These are phyloP conservation scores for Neoascochyta sp. DNA, from an alignment of 2,329 filamentous ascomycete species.

Conservation along the genomic window DNA sequence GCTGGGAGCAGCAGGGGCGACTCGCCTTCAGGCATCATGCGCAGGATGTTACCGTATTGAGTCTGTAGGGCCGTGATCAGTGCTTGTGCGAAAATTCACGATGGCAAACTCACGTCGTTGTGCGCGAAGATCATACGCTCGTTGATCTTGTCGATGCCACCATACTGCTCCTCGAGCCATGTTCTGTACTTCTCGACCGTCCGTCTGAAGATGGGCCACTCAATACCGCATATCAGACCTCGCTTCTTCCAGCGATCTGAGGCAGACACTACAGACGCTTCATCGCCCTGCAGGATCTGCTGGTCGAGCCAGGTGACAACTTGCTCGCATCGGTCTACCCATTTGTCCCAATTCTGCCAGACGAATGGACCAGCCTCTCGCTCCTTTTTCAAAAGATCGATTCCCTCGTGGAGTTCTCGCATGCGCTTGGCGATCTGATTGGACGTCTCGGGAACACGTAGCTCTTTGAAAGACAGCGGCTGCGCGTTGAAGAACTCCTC, in stretches of 20 bases:
- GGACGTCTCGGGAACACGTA: conserved; percentile 78
- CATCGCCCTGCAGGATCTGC: conserved; percentile 49
- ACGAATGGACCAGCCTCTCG: conserved; percentile 74
- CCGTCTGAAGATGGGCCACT: conserved; percentile 74
- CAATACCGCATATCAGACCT: conserved; percentile 77
- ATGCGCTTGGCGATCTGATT: conserved; percentile 96
- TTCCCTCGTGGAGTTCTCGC: conserved; percentile 90
- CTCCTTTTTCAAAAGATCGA: conserved; percentile 79
- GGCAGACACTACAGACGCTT: conserved; percentile 36
- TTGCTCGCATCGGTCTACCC: conserved; percentile 67
- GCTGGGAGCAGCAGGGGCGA: conserved; percentile 84
- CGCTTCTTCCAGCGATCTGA: conserved; percentile 61
- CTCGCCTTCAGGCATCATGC: conserved; percentile 64
- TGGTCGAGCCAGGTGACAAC: conserved; percentile 58
- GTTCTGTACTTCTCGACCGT: conserved; percentile 73
- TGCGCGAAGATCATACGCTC: conserved; percentile 88
- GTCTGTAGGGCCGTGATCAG: conserved; percentile 56
- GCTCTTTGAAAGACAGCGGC: conserved; percentile 70
- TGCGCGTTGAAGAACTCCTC: conserved; percentile 89
- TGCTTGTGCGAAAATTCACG: neutral
- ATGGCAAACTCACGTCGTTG: conserved; percentile 70
- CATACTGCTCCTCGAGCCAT: conserved; percentile 70
- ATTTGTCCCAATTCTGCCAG: conserved; percentile 93
- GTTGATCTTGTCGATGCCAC: conserved; percentile 62
- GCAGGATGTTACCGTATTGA: conserved; percentile 96